Evolutionary conservation across 495 filamentous ascomycete genomes (phyloP), one percentile per base, ranked within the genome.

Genomic region (Delitschia confertaspora): DNA sequence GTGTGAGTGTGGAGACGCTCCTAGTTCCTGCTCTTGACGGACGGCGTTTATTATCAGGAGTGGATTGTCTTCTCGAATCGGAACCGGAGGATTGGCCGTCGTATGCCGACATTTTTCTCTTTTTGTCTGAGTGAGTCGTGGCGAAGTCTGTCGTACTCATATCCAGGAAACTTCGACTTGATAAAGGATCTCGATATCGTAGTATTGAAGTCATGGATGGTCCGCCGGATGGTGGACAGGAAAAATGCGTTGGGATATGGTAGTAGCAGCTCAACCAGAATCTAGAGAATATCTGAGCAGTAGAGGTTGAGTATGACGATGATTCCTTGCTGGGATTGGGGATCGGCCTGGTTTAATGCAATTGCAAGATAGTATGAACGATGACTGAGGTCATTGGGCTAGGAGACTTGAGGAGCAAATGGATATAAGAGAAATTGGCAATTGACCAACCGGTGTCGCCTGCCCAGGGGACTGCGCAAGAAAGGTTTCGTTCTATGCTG

Each of bases 1-100:
- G 66, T 4, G 72, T 73, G 36, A 80, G 60, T 2, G 70, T 69
- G 4, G 73, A 67, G 24, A 80, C 76, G 50, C 72, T 79, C 43
- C 77, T 65, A 20, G 74, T 73, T 2, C 76, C 75, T 11, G 73
- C 72, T 47, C 76, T 67, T 17, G 75, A 72, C 2, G 63, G 48
- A 16, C 65, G 42, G 34, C 58, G 55, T 45, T 62, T 66, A 38
- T 45, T 48, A 8, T 42, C 42, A 21, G 47, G 13, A 16, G 43
- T 49, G 7, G 42, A 25, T 11, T 30, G 31, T 21, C 16, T 59
- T 44, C 51, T 60, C 7, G 52, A 57, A 10, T 65, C 63, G 17
- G 63, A 64, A 21, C 51, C 61, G 16, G 60, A 62, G 7, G 61
- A 64, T 8, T 58, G 50, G 23, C 53, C 56, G 14, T 61, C 62